Conservation (phyloP, 345 rosid species). For the Arabidopsis suecica region DNA sequence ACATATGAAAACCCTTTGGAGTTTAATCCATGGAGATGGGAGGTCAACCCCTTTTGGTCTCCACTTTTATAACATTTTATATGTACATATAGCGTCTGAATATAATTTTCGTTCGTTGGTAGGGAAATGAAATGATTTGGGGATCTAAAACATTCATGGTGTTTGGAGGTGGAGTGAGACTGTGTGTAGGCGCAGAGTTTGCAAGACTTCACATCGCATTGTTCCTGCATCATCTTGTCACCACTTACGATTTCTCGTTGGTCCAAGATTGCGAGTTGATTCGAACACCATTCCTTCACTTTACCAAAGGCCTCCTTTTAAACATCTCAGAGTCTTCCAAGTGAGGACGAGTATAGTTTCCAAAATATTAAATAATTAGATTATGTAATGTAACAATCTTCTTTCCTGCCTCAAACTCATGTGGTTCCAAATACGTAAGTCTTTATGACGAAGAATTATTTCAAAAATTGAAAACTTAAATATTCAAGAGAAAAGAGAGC, state of each 20-base stretch:
- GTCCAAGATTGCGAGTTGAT: conserved; percentile 36
- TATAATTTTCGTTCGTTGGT: not conserved
- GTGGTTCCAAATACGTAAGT: no score
- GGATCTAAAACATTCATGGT: conserved; percentile 53
- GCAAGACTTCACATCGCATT: conserved; percentile 48
- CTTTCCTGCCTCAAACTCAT: no score
- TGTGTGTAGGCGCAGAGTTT: conserved; percentile 54
- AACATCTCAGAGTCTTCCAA: no score
- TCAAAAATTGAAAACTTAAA: no score
- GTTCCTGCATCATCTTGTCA: conserved; percentile 45
- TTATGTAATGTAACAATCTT: no score
- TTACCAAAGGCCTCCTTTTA: conserved; percentile 30
- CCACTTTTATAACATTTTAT: not conserved
- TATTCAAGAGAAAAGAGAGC: no score
- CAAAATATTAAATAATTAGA: no score
- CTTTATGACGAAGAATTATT: no score
- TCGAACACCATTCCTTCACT: conserved; percentile 22
- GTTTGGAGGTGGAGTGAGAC: conserved; percentile 56
- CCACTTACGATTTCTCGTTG: conserved; percentile 40
- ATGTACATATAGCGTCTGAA: not conserved
- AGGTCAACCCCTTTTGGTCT: conserved; percentile 13
- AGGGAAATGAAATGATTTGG: conserved; percentile 41
- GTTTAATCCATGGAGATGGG: conserved; percentile 62
- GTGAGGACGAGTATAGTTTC: no score
- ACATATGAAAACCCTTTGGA: conserved; percentile 44